Percentiles rank a stretch among this genome's conserved stretches.
Evolutionary conservation across 345 rosid species (phyloP).

Genomic region (Dipteronia dyeriana): DNA sequence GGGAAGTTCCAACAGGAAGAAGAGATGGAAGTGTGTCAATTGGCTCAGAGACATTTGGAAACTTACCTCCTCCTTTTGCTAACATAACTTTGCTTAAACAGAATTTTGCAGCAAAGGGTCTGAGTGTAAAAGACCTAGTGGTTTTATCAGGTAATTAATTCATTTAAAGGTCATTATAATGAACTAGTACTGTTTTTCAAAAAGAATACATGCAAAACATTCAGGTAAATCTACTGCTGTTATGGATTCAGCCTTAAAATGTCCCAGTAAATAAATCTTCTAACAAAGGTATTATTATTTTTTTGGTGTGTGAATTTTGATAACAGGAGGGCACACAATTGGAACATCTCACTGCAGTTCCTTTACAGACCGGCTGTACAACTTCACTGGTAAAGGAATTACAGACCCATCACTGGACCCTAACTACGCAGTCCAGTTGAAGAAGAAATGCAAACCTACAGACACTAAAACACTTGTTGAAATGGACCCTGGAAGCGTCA

Average conservation of each 20-base stretch:
- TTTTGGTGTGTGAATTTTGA: too few relatives aligned
- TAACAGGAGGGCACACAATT: conserved; percentile 57
- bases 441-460: conserved; percentile 46
- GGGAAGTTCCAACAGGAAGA: conserved; percentile 56
- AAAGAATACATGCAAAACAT: too few relatives aligned
- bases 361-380: conserved; percentile 46
- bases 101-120: conserved; percentile 39
- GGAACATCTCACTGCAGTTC: conserved; percentile 45
- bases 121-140: conserved; percentile 44
- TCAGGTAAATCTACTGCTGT: too few relatives aligned
- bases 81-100: conserved; percentile 31
- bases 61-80: conserved; percentile 44
- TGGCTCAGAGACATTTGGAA: conserved; percentile 23
- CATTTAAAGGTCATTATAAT: not conserved
- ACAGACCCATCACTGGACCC: conserved; percentile 56
- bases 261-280: too few relatives aligned
- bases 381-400: conserved; percentile 57
- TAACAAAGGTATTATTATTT: too few relatives aligned
- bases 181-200: too few relatives aligned
- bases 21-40: conserved; percentile 58
- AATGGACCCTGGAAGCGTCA: conserved; percentile 68
- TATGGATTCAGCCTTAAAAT: too few relatives aligned
- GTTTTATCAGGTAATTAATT: conserved; percentile 50
- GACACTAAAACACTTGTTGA: conserved; percentile 29
- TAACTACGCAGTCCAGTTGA: conserved; percentile 40